Evolutionary conservation across 2,329 filamentous ascomycete species (phyloP).

Genomic region (Xylariaceae sp.): DNA sequence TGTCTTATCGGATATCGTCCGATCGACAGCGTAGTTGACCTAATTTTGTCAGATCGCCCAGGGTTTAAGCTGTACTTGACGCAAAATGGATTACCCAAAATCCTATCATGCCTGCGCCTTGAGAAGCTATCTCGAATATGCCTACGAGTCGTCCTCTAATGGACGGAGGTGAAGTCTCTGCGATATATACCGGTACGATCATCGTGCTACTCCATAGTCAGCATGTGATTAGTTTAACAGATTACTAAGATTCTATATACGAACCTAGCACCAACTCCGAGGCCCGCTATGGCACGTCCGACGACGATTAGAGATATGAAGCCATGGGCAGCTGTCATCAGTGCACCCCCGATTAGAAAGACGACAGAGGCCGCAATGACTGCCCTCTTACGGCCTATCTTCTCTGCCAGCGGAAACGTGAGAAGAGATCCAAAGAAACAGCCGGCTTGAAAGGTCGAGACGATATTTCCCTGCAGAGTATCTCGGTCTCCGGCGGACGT

Average conservation of each 20-base stretch:
- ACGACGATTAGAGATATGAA: constrained; percentile 58
- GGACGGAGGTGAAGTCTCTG: constrained; percentile 56
- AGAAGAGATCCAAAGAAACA: constrained; percentile 58
- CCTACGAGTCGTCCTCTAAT: constrained; percentile 56
- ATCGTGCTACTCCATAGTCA: constrained; percentile 37
- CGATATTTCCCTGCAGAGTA: constrained; percentile 41
- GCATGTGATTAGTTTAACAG: not conserved
- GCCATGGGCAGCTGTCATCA: constrained; percentile 50
- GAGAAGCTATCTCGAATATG: constrained; percentile 54
- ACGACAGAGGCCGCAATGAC: constrained; percentile 55
- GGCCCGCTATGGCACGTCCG: constrained; percentile 55
- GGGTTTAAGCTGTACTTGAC: too few relatives aligned
- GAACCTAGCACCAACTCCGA: constrained; percentile 45
- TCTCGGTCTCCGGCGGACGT: constrained; percentile 33
- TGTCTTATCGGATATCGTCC: constrained; percentile 13
- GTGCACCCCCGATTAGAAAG: constrained; percentile 51
- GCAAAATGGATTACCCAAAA: constrained; percentile 35
- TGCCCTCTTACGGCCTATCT: constrained; percentile 55
- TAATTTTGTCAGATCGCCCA: not conserved
- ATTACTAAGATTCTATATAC: not conserved
- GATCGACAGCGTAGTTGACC: constrained; percentile 26
- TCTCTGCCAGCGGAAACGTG: constrained; percentile 58
- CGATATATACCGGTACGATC: constrained; percentile 60
- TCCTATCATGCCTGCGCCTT: constrained; percentile 51
- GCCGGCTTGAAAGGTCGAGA: constrained; percentile 56